A percentile compares a stretch with the other conserved stretches of the same genome.
Evolutionary conservation across 257 asterid species (phyloP).

Genomic region (Solanum chiquidenum): DNA sequence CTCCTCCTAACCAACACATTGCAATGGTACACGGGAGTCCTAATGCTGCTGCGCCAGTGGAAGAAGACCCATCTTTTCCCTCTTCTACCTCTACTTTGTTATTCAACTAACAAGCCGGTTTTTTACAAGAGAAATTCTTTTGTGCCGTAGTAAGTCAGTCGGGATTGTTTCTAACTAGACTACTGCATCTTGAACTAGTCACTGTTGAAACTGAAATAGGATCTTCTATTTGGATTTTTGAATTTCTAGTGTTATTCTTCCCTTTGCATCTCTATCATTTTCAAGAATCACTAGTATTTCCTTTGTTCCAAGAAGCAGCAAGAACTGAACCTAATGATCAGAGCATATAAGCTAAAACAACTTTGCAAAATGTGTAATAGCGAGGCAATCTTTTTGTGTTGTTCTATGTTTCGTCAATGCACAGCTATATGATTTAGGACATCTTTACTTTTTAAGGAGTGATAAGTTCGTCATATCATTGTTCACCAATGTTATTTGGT

Average conservation of each 20-base stretch:
- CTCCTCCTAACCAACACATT: not conserved
- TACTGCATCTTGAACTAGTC: not conserved
- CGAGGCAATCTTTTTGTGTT: not conserved
- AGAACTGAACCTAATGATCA: not conserved
- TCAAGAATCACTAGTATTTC: not conserved
- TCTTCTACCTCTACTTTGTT: not conserved
- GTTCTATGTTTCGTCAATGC: not conserved
- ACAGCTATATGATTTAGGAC: not conserved
- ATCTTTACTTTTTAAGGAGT: not conserved
- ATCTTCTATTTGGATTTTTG: not conserved
- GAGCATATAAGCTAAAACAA: not conserved
- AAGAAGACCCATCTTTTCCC: not conserved
- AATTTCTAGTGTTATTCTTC: not conserved
- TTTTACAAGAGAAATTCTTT: not conserved
- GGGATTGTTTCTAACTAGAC: not conserved
- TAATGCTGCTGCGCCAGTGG: not conserved
- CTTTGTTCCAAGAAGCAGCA: not conserved
- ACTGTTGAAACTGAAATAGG: not conserved
- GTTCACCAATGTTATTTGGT: not conserved
- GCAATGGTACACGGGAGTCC: not conserved
- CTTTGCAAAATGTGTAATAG: not conserved
- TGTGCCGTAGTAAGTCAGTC: not conserved
- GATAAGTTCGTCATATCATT: not conserved
- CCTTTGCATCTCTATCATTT: not conserved
- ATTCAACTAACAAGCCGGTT: not conserved